phyloP scores from a whole-genome alignment of 73 alveolate species.

The Halteria grandinella region DNA sequence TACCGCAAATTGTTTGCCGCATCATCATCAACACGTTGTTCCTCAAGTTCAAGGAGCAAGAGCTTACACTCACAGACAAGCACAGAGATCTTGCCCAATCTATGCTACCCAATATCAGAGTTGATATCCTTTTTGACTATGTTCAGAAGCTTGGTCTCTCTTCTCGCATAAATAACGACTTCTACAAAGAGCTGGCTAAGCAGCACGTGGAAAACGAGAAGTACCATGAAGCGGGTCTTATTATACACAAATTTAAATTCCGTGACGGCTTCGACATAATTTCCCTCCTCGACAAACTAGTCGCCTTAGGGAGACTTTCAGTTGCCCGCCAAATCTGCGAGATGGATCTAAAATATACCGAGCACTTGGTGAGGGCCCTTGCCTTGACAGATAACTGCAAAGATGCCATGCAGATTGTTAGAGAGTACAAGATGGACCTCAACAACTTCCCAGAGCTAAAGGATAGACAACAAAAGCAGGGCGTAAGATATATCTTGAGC shows the following conservation, averaged over 20 bases:
- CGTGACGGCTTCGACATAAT: neutral
- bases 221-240: conserved; percentile 16
- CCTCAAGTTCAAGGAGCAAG: conserved; percentile 30
- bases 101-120: conserved; percentile 31
- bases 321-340: conserved; percentile 9
- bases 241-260: conserved; percentile 10
- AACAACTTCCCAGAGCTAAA: conserved; percentile 57
- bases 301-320: neutral
- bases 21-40: conserved; percentile 7
- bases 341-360: neutral
- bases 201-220: neutral
- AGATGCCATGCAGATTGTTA: conserved; percentile 49
- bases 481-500: conserved; percentile 52
- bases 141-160: conserved; percentile 1
- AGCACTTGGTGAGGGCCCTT: conserved; percentile 14
- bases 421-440: conserved; percentile 45
- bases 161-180: neutral
- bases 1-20: conserved; percentile 20
- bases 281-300: neutral
- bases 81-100: too few species aligned
- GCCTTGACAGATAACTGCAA: conserved; percentile 52
- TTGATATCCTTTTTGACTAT: conserved; percentile 4
- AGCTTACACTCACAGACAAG: conserved; percentile 1
- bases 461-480: conserved; percentile 44
- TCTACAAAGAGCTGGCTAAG: neutral